Conservation (phyloP, 1,139 yeast genomes). For the Candida sanyaensis region DNA sequence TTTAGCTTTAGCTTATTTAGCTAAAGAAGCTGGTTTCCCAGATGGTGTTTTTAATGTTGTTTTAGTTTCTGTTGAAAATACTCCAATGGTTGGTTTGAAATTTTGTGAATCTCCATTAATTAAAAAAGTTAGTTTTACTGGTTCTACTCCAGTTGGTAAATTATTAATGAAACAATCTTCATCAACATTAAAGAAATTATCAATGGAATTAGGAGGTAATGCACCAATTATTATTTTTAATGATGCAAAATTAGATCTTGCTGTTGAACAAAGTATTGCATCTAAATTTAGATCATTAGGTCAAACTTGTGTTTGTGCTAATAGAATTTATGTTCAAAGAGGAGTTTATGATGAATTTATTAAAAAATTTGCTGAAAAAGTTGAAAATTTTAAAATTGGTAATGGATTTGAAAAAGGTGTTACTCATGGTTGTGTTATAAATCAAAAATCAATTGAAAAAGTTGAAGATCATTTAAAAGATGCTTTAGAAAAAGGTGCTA, state of each 20-base stretch:
- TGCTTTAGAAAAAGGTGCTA: constrained; percentile 45
- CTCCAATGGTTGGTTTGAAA: constrained; percentile 34
- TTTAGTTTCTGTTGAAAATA: constrained; percentile 33
- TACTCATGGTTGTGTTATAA: constrained; percentile 48
- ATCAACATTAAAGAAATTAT: constrained; percentile 47
- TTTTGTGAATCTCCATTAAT: constrained; percentile 39
- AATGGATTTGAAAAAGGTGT: constrained; percentile 45
- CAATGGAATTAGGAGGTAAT: constrained; percentile 57
- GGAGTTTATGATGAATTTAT: constrained; percentile 62
- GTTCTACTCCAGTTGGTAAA: constrained; percentile 60
- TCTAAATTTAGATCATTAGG: constrained; percentile 73
- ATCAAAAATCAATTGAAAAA: constrained; percentile 39
- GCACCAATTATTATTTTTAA: constrained; percentile 52
- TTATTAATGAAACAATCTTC: constrained; percentile 49
- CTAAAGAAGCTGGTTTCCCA: constrained; percentile 47
- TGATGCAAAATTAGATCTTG: constrained; percentile 50
- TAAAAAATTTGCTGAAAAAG: constrained; percentile 33
- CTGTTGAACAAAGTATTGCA: constrained; percentile 52
- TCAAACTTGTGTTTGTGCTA: constrained; percentile 89
- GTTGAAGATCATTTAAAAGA: constrained; percentile 43
- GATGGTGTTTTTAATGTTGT: constrained; percentile 46
- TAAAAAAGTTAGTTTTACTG: constrained; percentile 58
- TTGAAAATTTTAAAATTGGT: constrained; percentile 38
- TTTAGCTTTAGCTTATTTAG: constrained; percentile 46
- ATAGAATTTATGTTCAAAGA: constrained; percentile 76